Conservation (phyloP, 352 stramenopile genomes). For the Globisporangium echinulatum region DNA sequence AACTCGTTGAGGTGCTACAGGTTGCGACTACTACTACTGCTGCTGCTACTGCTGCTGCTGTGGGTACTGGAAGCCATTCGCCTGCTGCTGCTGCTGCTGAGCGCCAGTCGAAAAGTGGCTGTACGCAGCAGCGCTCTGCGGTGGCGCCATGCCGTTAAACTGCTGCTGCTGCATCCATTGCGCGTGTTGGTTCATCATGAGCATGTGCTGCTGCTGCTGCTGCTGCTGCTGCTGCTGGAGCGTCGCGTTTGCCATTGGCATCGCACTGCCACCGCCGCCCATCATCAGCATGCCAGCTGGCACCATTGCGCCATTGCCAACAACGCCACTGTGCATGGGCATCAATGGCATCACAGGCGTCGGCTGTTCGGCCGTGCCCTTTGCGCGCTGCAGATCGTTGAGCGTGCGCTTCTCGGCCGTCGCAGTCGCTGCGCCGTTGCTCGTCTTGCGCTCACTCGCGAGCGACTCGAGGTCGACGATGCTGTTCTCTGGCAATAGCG, state of each 20-base stretch:
- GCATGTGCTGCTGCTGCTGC: conserved; percentile 22
- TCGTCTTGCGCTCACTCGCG: conserved; percentile 47
- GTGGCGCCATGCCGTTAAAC: not conserved
- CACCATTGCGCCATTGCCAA: conserved; percentile 3
- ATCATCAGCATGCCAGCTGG: conserved; percentile 29
- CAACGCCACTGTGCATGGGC: conserved; percentile 7
- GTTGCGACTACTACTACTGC: not conserved
- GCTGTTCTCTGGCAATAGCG: conserved; percentile 56
- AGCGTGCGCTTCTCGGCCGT: conserved; percentile 37
- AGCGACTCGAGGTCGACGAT: conserved; percentile 55
- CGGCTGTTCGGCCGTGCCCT: conserved; percentile 19
- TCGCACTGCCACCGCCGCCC: conserved; percentile 24
- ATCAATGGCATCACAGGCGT: conserved; percentile 36
- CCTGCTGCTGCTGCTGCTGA: conserved; percentile 3
- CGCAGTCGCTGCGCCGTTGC: conserved; percentile 10
- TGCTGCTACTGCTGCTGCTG: conserved; percentile 3
- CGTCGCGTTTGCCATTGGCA: conserved; percentile 3
- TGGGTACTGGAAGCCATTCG: not conserved
- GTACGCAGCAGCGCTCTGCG: conserved; percentile 1
- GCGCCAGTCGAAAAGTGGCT: conserved; percentile 8
- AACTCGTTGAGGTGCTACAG: no score
- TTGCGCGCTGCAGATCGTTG: conserved; percentile 55
- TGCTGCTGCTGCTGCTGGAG: conserved; percentile 5
- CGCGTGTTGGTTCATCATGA: conserved; percentile 15
- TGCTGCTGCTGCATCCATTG: conserved; percentile 10